A percentile compares a stretch with the other conserved stretches of the same genome.
phyloP scores from a whole-genome alignment of 331 rosid genomes.

The Stylosanthes scabra region DNA sequence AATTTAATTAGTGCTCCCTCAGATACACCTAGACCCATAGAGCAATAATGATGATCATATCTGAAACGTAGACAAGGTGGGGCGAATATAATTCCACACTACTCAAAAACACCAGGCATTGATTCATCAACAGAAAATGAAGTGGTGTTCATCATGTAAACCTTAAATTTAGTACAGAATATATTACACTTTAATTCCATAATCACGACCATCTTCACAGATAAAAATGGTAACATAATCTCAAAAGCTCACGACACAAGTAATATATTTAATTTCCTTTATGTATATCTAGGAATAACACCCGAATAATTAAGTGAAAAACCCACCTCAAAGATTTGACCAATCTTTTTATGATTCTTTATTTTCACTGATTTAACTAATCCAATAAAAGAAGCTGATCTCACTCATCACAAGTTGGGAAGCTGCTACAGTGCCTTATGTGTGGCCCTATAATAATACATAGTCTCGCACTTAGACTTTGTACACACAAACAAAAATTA shows the following conservation, averaged over 20 bases:
- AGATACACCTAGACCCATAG: slow-evolving; percentile 3
- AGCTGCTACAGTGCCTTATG: slow-evolving; percentile 15
- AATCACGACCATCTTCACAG: slow-evolving; percentile 15
- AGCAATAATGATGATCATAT: slow-evolving; percentile 22
- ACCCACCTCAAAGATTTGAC: slow-evolving; percentile 22
- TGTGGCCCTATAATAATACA: slow-evolving; percentile 31
- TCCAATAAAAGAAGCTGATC: slow-evolving; percentile 12
- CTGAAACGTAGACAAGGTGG: background rate
- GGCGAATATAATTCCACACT: background rate
- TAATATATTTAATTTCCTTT: too few species aligned
- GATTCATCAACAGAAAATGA: slow-evolving; percentile 3
- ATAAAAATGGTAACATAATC: background rate
- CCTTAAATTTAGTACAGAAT: slow-evolving; percentile 1
- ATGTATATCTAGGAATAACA: slow-evolving; percentile 4
- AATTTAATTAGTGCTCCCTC: background rate
- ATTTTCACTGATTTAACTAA: slow-evolving; percentile 1
- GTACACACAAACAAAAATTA: background rate
- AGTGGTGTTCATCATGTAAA: background rate
- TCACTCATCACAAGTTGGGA: slow-evolving; percentile 17
- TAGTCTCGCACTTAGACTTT: background rate
- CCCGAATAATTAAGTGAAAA: too few species aligned
- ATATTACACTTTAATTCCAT: background rate
- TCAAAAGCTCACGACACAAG: background rate
- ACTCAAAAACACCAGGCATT: background rate
- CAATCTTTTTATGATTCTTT: background rate